A percentile compares a stretch with the other conserved stretches of the same genome.
Conservation (phyloP, 768 basidiomycete species). For the Trametes gibbosa region DNA sequence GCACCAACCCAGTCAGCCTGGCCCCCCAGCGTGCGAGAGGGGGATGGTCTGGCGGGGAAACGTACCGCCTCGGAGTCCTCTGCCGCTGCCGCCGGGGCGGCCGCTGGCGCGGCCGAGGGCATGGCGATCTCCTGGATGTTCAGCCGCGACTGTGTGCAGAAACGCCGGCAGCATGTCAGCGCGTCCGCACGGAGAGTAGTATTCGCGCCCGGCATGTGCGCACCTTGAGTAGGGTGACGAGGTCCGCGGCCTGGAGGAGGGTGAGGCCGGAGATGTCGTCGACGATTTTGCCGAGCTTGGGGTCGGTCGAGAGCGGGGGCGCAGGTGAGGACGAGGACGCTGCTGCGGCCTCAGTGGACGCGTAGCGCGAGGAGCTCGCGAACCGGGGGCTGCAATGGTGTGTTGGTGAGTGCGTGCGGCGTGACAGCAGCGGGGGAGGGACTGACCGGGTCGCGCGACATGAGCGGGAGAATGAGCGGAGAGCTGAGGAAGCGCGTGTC, state of each 20-base stretch:
- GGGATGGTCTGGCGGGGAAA: constrained; percentile 10
- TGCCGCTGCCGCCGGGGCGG: constrained; percentile 51
- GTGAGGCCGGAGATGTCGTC: constrained; percentile 90
- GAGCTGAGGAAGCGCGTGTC: constrained; percentile 29
- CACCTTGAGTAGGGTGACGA: constrained; percentile 90
- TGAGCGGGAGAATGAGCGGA: constrained; percentile 26
- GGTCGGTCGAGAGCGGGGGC: constrained; percentile 52
- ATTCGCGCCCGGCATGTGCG: constrained; percentile 20
- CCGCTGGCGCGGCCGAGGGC: constrained; percentile 69
- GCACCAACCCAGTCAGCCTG: background rate
- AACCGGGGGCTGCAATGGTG: constrained; percentile 19
- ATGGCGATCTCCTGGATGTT: constrained; percentile 98
- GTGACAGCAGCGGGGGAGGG: background rate
- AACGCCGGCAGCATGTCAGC: background rate
- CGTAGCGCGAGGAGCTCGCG: constrained; percentile 44
- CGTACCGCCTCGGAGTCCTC: constrained; percentile 63
- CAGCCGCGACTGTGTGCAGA: constrained; percentile 61
- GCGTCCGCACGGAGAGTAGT: background rate
- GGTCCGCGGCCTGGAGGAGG: constrained; percentile 91
- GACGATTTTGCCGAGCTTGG: constrained; percentile 78
- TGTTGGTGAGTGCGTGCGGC: background rate
- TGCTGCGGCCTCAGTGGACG: constrained; percentile 52
- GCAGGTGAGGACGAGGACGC: constrained; percentile 38
- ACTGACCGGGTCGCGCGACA: constrained; percentile 25
- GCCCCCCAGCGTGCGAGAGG: background rate